Percentiles rank a stretch among this genome's conserved stretches.
These are phyloP conservation scores for Cytospora piceicola DNA, from an alignment of 2,329 filamentous ascomycete genomes.

Conservation along the genomic window DNA sequence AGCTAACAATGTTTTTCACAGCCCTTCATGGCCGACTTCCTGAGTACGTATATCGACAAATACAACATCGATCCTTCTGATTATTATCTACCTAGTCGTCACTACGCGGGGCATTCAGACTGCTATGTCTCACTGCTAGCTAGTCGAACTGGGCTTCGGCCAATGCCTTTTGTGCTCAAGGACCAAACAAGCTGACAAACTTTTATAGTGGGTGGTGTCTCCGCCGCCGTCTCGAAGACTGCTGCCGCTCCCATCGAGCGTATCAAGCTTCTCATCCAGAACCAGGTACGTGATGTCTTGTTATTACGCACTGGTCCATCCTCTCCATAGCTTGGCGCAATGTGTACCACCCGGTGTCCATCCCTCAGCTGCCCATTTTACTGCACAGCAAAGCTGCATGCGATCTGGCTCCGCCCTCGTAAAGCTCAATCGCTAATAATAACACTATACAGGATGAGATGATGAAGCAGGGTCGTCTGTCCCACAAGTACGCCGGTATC, in stretches of 20 bases:
- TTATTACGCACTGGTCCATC: neutral
- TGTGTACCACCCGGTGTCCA: too few relatives aligned
- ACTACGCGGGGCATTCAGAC: conserved; percentile 9
- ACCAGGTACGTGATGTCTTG: conserved; percentile 74
- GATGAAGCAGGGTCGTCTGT: conserved; percentile 97
- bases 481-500: conserved; percentile 95
- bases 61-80: neutral
- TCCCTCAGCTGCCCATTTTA: neutral
- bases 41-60: conserved; percentile 74
- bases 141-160: conserved; percentile 4
- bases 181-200: conserved; percentile 32
- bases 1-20: conserved; percentile 44
- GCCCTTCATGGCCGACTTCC: conserved; percentile 97
- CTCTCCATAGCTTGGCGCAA: neutral
- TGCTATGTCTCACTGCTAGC: conserved; percentile 3
- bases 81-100: neutral
- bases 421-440: conserved; percentile 39
- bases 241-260: conserved; percentile 99
- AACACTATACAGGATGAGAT: conserved; percentile 84
- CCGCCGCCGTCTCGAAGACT: conserved; percentile 99
- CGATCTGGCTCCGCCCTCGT: too few relatives aligned
- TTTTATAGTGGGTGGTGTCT: conserved; percentile 94
- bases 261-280: conserved; percentile 99
- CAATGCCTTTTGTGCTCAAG: neutral
- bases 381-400: neutral